Base-by-base conservation (phyloP, 768 basidiomycete genomes). In the Boletales sp. region DNA sequence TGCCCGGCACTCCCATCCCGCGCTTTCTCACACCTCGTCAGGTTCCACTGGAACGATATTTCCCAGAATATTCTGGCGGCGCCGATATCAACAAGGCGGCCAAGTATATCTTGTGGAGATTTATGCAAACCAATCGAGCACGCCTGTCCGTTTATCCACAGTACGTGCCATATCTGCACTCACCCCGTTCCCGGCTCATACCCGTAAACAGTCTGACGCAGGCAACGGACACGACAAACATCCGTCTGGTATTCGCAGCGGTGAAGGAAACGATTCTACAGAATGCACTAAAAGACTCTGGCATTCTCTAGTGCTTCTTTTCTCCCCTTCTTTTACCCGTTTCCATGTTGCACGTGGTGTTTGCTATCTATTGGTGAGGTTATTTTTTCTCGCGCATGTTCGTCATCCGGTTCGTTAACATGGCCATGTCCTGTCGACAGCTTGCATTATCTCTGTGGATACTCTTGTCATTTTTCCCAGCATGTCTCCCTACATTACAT, bases 231-330 rank as follows among this genome's bases (percentile, higher is more conserved):
- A 93, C 90, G 21, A 81, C 80, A 4, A 93, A 93, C 63, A 86
- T 92, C 47, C 71, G 78, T 44, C 72, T 92, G 1, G 88, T 93
- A 15, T 92, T 94, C 53, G 87, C 87, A 0, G 89, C 89, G 0
- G 89, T 92, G 40, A 92, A 92, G 70, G 92, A 94, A 70, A 94
- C 92, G n/a, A 93, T 94, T 47, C 65, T 94, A 47, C 87, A 90
- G 69, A 93, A 92, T 63, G 90, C 90, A 3, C 72, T 93, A 7
- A 83, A 87, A 63, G 90, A 92, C 59, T 87, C 84, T 0, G 90
- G 90, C 49, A 91, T 93, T 59, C 79, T 94, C 63, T 84, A 70
- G 59, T 35, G 7, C 40, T 34, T 17, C 8, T 13, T 43, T 37
- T 10, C 32, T 17, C 45, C 18, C 41, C 32, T 9, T 40, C n/a